Evolutionary conservation across 495 filamentous ascomycete species (phyloP).

Genomic region (Lophiotrema nucula): DNA sequence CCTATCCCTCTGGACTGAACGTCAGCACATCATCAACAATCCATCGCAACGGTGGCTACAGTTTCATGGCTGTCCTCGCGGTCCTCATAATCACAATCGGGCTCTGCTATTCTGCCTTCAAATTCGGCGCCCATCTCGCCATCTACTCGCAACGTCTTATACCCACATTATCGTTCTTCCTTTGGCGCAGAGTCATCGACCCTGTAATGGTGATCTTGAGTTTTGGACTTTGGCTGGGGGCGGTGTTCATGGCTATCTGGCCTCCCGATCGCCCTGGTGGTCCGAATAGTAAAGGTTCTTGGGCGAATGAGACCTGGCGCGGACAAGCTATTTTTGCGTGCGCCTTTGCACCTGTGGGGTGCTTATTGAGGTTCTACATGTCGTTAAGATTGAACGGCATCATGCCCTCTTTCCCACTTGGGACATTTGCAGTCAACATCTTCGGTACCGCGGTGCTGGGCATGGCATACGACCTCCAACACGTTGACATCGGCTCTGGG

Average conservation of each 20-base stretch:
- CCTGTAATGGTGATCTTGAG: constrained; percentile 60
- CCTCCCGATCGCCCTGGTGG: constrained; percentile 62
- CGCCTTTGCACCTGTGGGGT: constrained; percentile 83
- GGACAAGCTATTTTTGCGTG: constrained; percentile 71
- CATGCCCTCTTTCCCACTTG: constrained; percentile 73
- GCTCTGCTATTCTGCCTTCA: constrained; percentile 65
- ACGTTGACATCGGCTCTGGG: constrained; percentile 45
- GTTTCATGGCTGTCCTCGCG: constrained; percentile 73
- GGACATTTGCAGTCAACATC: constrained; percentile 85
- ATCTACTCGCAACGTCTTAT: constrained; percentile 55
- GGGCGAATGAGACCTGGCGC: constrained; percentile 63
- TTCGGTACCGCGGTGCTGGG: constrained; percentile 65
- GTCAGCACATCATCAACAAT: constrained; percentile 26
- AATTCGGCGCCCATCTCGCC: constrained; percentile 76
- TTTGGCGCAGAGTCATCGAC: constrained; percentile 63
- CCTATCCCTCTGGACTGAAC: constrained; percentile 31
- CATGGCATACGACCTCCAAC: constrained; percentile 73
- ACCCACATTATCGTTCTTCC: constrained; percentile 57
- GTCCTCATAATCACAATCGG: constrained; percentile 67
- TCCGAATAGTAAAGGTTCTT: constrained; percentile 31
- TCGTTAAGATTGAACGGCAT: constrained; percentile 66
- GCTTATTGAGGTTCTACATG: constrained; percentile 69
- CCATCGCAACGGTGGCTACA: constrained; percentile 72
- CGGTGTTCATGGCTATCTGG: constrained; percentile 69
- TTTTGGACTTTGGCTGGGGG: constrained; percentile 74